Base-by-base conservation (phyloP, 345 rosid species). In the Leavenworthia alabamica region DNA sequence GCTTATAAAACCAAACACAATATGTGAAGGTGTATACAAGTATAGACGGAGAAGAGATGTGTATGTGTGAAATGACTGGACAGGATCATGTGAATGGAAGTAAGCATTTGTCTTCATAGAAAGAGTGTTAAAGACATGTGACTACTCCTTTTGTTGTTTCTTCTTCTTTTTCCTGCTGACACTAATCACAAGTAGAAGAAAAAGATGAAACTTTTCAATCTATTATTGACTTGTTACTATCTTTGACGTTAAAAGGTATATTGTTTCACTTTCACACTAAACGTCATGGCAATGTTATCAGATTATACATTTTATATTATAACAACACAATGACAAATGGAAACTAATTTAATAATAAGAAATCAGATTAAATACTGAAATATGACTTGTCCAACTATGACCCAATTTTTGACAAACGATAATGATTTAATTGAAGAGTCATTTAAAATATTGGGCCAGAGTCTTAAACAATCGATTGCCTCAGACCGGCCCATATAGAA, bases 71-170 rank as follows among this genome's bases (percentile, higher is more conserved):
- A 65, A 70, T 62, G 74, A 62, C 55, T 55, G 52, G 52, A 62
- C 74, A 70, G 62, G 52, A 37, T 37, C 57, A 62, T 70, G 68
- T 62, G 74, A 55, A 62, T 70, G 58, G 58, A 55, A n/a, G n/a
- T 9, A 62, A 54, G 74, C 8, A 26, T 70, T 62, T 62, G 68
- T 70, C 68, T 55, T 55, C 36, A 54, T 13, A 15, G 46, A 24
- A 48, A 48, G 43, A 63, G 28, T 48, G 8, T 62, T 37, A n/a
- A n/a, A n/a, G 23, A 70, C 74, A 62, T 71, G n/a, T n/a, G n/a
- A n/a, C n/a, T n/a, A n/a, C n/a, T n/a, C n/a, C 6, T 48, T 23
- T 68, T 33, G 24, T 60, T 68, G 36, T 28, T 62, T 62, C n/a
- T n/a, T 61, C 70, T 70, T 36, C 23, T 29, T 54, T 61, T 27